Base-by-base conservation (phyloP, 2,329 filamentous ascomycete species). In the Aureobasidium sp. region DNA sequence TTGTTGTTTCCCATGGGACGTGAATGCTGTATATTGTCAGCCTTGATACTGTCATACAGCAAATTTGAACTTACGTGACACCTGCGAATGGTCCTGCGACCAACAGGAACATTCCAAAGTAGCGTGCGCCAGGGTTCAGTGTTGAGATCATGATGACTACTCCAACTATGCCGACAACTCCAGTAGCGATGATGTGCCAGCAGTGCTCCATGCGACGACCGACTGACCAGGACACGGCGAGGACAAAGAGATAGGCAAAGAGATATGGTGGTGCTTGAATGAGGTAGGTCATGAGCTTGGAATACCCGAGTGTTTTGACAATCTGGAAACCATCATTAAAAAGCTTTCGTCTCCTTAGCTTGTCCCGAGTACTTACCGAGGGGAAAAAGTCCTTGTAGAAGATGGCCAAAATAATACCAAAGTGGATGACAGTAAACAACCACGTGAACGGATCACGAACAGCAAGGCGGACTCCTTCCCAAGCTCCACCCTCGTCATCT, bases 1-100 rank as follows among this genome's bases (percentile, higher is more conserved):
- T 73, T 0, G 78, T 81, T 0, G 80, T 81, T 58, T 81, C 79
- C 80, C 80, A 82, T 0, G 78, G 78, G 1, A 81, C 71, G 67
- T 81, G 79, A 40, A 82, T 68, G 53, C 81, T n/a, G n/a, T n/a
- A n/a, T n/a, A n/a, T n/a, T n/a, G n/a, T n/a, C n/a, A n/a, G n/a
- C n/a, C n/a, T n/a, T n/a, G n/a, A n/a, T n/a, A n/a, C n/a, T n/a
- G n/a, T n/a, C n/a, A n/a, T n/a, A n/a, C n/a, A n/a, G n/a, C n/a
- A n/a, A n/a, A n/a, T n/a, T n/a, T n/a, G n/a, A n/a, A n/a, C n/a
- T n/a, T n/a, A n/a, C n/a, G n/a, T 81, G 8, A 80, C 75, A 16
- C 78, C 78, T 56, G 73, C 77, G 69, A 78, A 81, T 1, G 79
- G 77, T 38, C 79, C 79, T 27, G 69, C 71, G 43, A 78, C 75